Evolutionary conservation across 495 filamentous ascomycete species (phyloP), one percentile per base, ranked within the genome.

Genomic region (Apodospora peruviana): DNA sequence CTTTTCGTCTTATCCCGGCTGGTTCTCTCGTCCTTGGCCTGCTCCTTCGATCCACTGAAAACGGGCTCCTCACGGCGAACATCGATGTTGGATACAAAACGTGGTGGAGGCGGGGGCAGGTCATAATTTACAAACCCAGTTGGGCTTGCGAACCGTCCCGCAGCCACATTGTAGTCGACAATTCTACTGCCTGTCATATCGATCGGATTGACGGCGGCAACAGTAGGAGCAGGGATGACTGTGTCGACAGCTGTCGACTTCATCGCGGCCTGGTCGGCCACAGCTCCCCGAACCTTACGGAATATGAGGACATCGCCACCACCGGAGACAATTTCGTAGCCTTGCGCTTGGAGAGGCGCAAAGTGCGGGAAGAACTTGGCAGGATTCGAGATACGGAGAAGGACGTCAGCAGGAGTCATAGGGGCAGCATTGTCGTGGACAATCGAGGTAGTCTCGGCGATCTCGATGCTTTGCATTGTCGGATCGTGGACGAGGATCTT

Each of bases 401-500:
- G 66, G 4, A 83, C 75, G 38, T 89, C 82, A 34, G 78, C 70
- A 9, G 83, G 81, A 21, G 75, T 73, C 1, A 79, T 56, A 2
- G 73, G 62, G 0, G 67, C 36, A 3, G 72, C 51, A 16, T 53
- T 64, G 49, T 76, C 75, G 5, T 67, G 56, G 14, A 80, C 73
- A 44, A 75, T 71, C 0, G 82, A 83, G 7, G 77, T 80, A 5
- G 83, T 84, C 54, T 86, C 80, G 7, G 83, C 80, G 14, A 71
- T 71, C 12, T 73, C 75, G 23, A 91, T 66, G 40, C 72, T 64
- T 21, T 83, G 73, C 46, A 73, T 82, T n/a, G 71, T 72, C 12
- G 81, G 69, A 56, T 93, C 85, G 57, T 85, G 89, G 12, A 81
- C 86, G 10, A 93, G 71, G 29, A 93, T 76, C 48, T 82, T 87